A percentile compares a stretch with the other conserved stretches of the same genome.
Conservation (phyloP, 1,284 basidiomycete species). For the Schizophyllum commune region DNA sequence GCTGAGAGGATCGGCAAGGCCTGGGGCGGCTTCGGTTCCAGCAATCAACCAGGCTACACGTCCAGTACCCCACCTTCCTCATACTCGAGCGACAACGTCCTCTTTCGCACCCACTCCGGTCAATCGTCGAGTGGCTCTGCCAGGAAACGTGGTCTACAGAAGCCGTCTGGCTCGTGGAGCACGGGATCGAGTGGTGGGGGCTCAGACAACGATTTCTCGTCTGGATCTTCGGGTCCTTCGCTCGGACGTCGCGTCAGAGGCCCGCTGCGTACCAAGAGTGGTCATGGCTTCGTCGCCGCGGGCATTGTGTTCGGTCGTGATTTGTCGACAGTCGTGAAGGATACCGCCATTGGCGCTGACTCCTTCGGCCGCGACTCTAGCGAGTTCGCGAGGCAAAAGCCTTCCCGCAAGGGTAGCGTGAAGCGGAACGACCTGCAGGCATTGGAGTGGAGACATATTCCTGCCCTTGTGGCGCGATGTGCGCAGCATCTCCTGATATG, state of each 20-base stretch:
- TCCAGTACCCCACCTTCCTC: slow-evolving; percentile 23
- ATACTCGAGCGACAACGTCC: slow-evolving; percentile 21
- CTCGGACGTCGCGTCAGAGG: slow-evolving; percentile 51
- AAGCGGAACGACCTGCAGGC: slow-evolving; percentile 21
- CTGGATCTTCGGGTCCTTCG: slow-evolving; percentile 32
- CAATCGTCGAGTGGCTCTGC: slow-evolving; percentile 22
- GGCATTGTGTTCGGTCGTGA: slow-evolving; percentile 62
- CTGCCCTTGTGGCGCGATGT: slow-evolving; percentile 70
- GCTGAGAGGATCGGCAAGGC: slow-evolving; percentile 68
- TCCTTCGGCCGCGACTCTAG: slow-evolving; percentile 5
- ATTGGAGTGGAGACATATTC: slow-evolving; percentile 52
- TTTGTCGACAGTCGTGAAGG: slow-evolving; percentile 47
- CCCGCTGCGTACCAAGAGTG: slow-evolving; percentile 32
- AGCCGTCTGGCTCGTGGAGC: slow-evolving; percentile 52
- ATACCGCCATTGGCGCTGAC: slow-evolving; percentile 37
- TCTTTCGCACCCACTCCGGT: slow-evolving; percentile 31
- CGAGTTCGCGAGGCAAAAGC: slow-evolving; percentile 7
- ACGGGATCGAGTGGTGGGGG: slow-evolving; percentile 40
- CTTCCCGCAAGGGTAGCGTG: slow-evolving; percentile 14
- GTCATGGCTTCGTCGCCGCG: slow-evolving; percentile 24
- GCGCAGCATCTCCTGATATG: slow-evolving; percentile 73
- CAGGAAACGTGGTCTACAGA: slow-evolving; percentile 43
- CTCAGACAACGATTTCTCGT: slow-evolving; percentile 45
- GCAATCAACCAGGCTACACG: slow-evolving; percentile 32
- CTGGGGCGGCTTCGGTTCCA: slow-evolving; percentile 42